Evolutionary conservation across 1,139 yeast species (phyloP), one percentile per base, ranked within the genome.

Genomic region (Nadsonia starkeyi-henricii): DNA sequence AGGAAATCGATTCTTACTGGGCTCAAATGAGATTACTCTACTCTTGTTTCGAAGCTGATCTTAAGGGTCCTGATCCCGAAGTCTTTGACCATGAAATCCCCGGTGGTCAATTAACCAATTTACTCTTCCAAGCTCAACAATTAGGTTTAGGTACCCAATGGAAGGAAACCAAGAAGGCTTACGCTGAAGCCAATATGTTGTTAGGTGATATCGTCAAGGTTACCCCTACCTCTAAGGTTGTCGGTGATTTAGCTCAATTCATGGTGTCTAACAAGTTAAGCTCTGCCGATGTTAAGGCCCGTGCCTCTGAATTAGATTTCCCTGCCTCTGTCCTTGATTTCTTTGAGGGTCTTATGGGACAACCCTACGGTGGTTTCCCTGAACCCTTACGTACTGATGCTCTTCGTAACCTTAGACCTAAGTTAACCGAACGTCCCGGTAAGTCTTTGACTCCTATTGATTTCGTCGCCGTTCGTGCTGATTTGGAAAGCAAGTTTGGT

Each of bases 281-380:
- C 18, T 73, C 83, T 50, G 86, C 84, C 61, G 99, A 91, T 62
- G 94, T 93, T 52, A 72, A 73, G 65, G 83, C 82, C 63, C 77
- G 91, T 62, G 98, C 98, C 2, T 71, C 78, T 47, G 86, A 86
- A 57, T 77, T 91, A 60, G 97, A 91, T 68, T 91, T 91, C 94
- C 99, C 99, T 52, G 96, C 83, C 62, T 89, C 97, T 18, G 96
- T 91, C 36, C 76, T 91, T 64, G 98, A 93, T 70, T 91, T 91
- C 75, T 88, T 91, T 78, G 96, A 93, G 73, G 99, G 99, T 59
- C 76, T 91, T 63, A 91, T 93, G 88, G 99, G 99, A 64, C 91
- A 91, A 60, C 99, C 99, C 59, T 88, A 85, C 64, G 98, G 98
- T 58, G 99, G 99, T 7, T 91, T 93, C 94, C 98, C 98, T 49